phyloP scores from a whole-genome alignment of 192 early-diverging fungal species.

The Backusella morwellensis region DNA sequence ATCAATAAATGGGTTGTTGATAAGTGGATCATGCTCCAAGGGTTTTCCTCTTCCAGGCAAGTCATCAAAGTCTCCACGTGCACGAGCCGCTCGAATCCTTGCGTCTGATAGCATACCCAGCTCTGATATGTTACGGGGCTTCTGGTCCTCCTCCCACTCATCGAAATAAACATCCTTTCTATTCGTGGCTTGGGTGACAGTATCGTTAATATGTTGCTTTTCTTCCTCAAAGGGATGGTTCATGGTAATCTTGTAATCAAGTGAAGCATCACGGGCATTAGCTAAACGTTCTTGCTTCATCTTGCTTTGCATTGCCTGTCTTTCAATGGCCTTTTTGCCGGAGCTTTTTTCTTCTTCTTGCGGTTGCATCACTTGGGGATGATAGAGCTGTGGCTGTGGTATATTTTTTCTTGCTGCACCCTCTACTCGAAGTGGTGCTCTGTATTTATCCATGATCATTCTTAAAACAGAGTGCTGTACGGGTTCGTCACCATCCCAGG shows the following conservation, averaged over 20 bases:
- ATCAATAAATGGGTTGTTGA: constrained; percentile 27
- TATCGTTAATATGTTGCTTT: not conserved
- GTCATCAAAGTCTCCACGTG: constrained; percentile 29
- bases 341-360: not conserved
- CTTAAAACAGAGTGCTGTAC: constrained; percentile 20
- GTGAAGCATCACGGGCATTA: constrained; percentile 19
- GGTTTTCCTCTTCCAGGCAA: constrained; percentile 27
- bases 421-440: constrained; percentile 24
- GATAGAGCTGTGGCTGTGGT: not conserved
- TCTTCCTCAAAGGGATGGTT: constrained; percentile 6
- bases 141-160: not conserved
- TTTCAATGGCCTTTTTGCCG: constrained; percentile 8
- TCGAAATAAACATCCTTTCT: constrained; percentile 4
- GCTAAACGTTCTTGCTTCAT: constrained; percentile 16
- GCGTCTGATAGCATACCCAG: constrained; percentile 19
- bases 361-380: not conserved
- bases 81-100: constrained; percentile 22
- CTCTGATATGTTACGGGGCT: not conserved
- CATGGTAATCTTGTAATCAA: constrained; percentile 17
- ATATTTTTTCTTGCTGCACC: constrained; percentile 15
- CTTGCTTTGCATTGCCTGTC: not conserved
- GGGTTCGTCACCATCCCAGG: constrained; percentile 31
- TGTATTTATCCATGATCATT: constrained; percentile 35
- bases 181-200: not conserved
- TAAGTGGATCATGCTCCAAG: constrained; percentile 12